Percentiles rank a stretch among this genome's conserved stretches.
Conservation (phyloP, 371 early-diverging fungal species). For the Rhizopus stolonifer region DNA sequence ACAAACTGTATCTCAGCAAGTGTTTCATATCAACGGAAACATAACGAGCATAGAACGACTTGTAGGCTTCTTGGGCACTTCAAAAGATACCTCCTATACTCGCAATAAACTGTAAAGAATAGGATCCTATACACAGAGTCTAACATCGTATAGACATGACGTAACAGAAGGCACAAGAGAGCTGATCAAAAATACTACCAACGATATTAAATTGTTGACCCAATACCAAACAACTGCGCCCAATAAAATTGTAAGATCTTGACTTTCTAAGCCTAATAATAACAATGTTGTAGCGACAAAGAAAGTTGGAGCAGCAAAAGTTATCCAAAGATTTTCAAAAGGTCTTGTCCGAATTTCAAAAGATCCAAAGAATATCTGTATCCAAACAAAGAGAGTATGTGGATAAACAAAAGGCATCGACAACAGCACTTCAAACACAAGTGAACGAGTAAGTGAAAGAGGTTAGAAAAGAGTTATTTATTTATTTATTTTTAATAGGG, state of each 20-base stretch:
- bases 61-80: slow-evolving; percentile 75
- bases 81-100: slow-evolving; percentile 75
- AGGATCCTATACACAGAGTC: background rate
- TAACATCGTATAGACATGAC: slow-evolving; percentile 56
- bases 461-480: background rate
- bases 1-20: slow-evolving; percentile 67
- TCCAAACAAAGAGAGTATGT: slow-evolving; percentile 88
- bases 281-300: slow-evolving; percentile 54
- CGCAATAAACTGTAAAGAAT: slow-evolving; percentile 68
- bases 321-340: slow-evolving; percentile 92
- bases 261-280: background rate
- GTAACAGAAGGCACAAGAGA: slow-evolving; percentile 81
- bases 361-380: slow-evolving; percentile 77
- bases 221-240: slow-evolving; percentile 35
- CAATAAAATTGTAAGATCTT: slow-evolving; percentile 28
- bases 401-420: slow-evolving; percentile 62
- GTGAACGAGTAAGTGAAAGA: slow-evolving; percentile 29
- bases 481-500: background rate
- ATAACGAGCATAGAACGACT: slow-evolving; percentile 81
- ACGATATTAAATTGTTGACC: slow-evolving; percentile 71
- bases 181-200: slow-evolving; percentile 76
- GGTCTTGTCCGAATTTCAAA: slow-evolving; percentile 86
- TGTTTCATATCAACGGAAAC: slow-evolving; percentile 75
- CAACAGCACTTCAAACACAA: slow-evolving; percentile 39
- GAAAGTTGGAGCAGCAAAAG: slow-evolving; percentile 77